These are phyloP conservation scores for Eustoma russellianum DNA, from an alignment of 257 asterid genomes.

Conservation along the genomic window DNA sequence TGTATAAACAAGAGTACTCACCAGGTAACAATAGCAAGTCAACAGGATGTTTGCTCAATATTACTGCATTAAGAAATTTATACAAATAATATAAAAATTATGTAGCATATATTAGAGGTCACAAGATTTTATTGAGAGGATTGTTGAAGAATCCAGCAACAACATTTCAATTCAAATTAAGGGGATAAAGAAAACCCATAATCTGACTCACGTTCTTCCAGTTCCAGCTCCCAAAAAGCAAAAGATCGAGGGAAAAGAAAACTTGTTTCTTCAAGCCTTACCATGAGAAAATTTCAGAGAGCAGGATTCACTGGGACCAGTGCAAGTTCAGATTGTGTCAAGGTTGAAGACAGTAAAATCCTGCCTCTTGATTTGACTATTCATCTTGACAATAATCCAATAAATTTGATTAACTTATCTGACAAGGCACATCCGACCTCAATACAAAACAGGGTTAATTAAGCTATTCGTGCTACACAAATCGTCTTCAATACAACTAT, in stretches of 20 bases:
- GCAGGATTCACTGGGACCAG: no score
- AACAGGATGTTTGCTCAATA: slow-evolving; percentile 77
- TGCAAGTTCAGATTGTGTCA: no score
- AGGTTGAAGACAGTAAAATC: neutral
- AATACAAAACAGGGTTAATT: neutral
- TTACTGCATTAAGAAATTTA: slow-evolving; percentile 40
- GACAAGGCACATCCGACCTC: neutral
- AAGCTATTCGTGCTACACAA: neutral
- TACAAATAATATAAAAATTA: no score
- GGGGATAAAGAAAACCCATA: no score
- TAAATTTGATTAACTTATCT: neutral
- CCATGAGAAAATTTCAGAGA: no score
- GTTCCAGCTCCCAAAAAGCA: neutral
- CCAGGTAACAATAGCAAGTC: slow-evolving; percentile 91
- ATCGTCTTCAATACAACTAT: neutral
- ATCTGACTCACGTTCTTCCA: no score
- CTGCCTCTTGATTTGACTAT: neutral
- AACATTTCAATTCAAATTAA: no score
- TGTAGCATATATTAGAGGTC: no score
- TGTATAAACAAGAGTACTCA: slow-evolving; percentile 19
- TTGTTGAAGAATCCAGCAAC: no score
- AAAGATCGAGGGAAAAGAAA: neutral
- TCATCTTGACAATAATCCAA: neutral
- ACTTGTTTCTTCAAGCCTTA: neutral
- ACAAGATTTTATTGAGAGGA: no score